These are phyloP conservation scores for Kwoniella shandongensis DNA, from an alignment of 768 basidiomycete genomes.

Conservation along the genomic window DNA sequence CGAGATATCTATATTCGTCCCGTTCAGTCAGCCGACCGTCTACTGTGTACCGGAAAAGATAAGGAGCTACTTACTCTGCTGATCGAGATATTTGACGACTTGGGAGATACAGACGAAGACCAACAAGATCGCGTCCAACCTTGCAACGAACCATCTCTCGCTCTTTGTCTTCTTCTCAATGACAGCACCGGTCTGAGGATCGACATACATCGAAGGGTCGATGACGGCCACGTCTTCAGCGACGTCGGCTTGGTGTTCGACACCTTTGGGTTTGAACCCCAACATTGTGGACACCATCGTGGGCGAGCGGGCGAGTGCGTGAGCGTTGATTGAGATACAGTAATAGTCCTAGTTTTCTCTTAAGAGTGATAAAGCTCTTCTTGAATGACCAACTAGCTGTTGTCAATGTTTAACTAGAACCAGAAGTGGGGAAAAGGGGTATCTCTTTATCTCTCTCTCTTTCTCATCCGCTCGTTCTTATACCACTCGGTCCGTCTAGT, in stretches of 20 bases:
- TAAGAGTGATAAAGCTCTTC: no score
- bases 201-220: conserved; percentile 24
- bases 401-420: no score
- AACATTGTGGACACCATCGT: conserved; percentile 21
- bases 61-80: conserved; percentile 14
- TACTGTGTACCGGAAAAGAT: background rate
- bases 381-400: no score
- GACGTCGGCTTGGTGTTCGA: background rate
- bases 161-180: conserved; percentile 29
- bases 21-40: background rate
- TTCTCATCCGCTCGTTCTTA: no score
- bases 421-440: no score
- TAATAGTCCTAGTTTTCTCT: no score
- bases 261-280: conserved; percentile 14
- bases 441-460: no score
- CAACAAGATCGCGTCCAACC: conserved; percentile 36
- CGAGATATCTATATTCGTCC: conserved; percentile 8
- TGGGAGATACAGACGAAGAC: conserved; percentile 32
- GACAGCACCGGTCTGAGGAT: conserved; percentile 31
- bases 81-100: conserved; percentile 43
- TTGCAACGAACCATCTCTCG: conserved; percentile 31
- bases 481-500: no score
- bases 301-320: background rate
- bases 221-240: conserved; percentile 14
- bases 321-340: no score